Evolutionary conservation across 2,329 filamentous ascomycete genomes (phyloP).

Genomic region (Phialophora macrospora): DNA sequence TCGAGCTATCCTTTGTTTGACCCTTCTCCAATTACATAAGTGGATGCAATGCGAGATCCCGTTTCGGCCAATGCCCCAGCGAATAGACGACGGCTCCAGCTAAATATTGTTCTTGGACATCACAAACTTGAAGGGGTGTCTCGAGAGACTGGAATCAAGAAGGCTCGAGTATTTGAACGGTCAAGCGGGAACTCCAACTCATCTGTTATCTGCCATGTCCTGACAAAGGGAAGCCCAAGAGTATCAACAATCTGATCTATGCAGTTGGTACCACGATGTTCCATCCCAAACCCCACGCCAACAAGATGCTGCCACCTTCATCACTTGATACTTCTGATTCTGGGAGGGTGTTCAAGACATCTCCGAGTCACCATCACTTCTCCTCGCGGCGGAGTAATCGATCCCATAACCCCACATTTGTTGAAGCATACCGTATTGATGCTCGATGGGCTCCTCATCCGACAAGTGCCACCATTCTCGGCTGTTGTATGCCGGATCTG

Average conservation of each 20-base stretch:
- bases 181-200: neutral
- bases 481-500: constrained; percentile 50
- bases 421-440: constrained; percentile 48
- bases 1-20: constrained; percentile 14
- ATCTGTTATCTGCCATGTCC: constrained; percentile 6
- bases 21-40: constrained; percentile 14
- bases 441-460: constrained; percentile 44
- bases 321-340: neutral
- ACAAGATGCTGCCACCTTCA: constrained; percentile 4
- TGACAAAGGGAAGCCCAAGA: constrained; percentile 13
- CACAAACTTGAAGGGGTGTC: neutral
- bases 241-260: constrained; percentile 33
- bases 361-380: constrained; percentile 32
- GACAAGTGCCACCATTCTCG: constrained; percentile 47
- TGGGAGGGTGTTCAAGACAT: constrained; percentile 27
- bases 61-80: constrained; percentile 11
- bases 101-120: neutral
- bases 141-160: neutral
- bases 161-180: no score
- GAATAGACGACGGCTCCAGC: constrained; percentile 1
- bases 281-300: constrained; percentile 6
- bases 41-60: constrained; percentile 8
- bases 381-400: constrained; percentile 25
- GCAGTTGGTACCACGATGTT: constrained; percentile 4
- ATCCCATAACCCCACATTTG: constrained; percentile 39